These are phyloP conservation scores for Fusarium udum DNA, from an alignment of 2,329 filamentous ascomycete species.

Conservation along the genomic window DNA sequence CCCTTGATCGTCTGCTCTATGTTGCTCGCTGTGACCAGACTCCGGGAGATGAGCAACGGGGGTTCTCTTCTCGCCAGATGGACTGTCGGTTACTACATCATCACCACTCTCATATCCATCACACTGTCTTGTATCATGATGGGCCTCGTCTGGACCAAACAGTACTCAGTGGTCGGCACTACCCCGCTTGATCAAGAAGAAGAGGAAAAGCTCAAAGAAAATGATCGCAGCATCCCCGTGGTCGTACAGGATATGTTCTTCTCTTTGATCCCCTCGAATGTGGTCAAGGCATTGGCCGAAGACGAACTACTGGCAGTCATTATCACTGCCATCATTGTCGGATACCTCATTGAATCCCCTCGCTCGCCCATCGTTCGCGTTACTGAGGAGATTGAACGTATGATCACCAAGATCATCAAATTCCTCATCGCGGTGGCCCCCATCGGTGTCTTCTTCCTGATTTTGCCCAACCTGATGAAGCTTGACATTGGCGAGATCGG, in stretches of 20 bases:
- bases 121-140: conserved; percentile 57
- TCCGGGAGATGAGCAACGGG: conserved; percentile 56
- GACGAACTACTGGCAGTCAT: conserved; percentile 58
- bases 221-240: conserved; percentile 41
- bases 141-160: conserved; percentile 57
- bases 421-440: conserved; percentile 60
- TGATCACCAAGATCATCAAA: conserved; percentile 58
- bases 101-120: conserved; percentile 61
- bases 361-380: conserved; percentile 53
- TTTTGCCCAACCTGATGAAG: conserved; percentile 61
- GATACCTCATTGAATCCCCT: conserved; percentile 54
- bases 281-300: conserved; percentile 57
- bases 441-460: conserved; percentile 63
- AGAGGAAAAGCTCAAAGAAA: not conserved
- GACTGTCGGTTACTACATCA: conserved; percentile 60
- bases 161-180: conserved; percentile 52
- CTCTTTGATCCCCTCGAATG: conserved; percentile 59
- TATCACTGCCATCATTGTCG: conserved; percentile 57
- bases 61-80: conserved; percentile 57
- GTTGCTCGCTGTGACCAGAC: conserved; percentile 60
- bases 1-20: conserved; percentile 63
- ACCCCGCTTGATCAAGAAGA: conserved; percentile 3
- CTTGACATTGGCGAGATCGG: conserved; percentile 59
- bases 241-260: conserved; percentile 60
- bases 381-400: conserved; percentile 57